Evolutionary conservation across 2,329 filamentous ascomycete species (phyloP), one percentile per base, ranked within the genome.

Genomic region (Dothideomycetidae sp.): DNA sequence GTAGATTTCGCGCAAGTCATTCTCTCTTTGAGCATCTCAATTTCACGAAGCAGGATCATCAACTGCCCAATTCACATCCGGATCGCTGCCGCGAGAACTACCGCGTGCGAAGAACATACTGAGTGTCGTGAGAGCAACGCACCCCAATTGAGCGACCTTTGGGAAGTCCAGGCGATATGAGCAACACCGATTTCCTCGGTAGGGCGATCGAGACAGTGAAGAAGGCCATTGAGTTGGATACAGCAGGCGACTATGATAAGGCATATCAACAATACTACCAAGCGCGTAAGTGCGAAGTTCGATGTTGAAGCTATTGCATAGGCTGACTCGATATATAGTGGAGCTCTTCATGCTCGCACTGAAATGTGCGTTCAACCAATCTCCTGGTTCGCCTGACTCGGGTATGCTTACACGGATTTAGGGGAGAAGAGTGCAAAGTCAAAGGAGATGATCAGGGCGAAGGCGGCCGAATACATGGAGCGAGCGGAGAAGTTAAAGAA

Each of bases 261-360:
- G 90, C 90, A 40, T 96, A 96, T 60, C 82, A 93, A 56, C 71
- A 81, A 45, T 98, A 98, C 73, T 94, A 93, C 67, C 78, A 84
- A 49, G 79, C 88, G 36, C 51, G 59, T 62, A 43, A 47, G 58
- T 26, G 52, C n/a, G 18, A 12, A 7, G 10, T 10, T 28, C 29
- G 12, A 36, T 18, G 16, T 13, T 11, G 7, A 32, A 18, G 17
- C 9, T 10, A n/a, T 23, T n/a, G 21, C 13, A 30, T 26, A 31
- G 10, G 45, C 57, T 44, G 29, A 49, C 39, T 12, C 23, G 18
- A 10, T 11, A n/a, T 23, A 10, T 40, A 61, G 81, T 98, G 50
- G 88, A 98, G 63, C 75, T 96, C 41, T 98, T 96, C 69, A 93
- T 98, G 81, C 81, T 96, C 44, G 90, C 90, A 21, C 71, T 98